Conservation (phyloP, 2,329 filamentous ascomycete species). For the Aspergillus sp. region DNA sequence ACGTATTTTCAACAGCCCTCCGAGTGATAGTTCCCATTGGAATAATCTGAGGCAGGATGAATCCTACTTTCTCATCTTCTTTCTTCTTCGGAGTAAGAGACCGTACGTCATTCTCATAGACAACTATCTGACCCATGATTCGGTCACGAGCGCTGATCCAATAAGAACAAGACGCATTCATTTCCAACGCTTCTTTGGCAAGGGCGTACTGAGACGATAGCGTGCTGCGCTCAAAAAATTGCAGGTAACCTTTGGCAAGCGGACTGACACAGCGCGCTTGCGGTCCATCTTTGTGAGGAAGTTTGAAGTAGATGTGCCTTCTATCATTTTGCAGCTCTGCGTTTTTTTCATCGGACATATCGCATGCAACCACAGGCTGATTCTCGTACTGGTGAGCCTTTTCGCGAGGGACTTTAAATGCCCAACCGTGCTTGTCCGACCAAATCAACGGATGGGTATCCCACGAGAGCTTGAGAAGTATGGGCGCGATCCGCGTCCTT, state of each 20-base stretch:
- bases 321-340: constrained; percentile 64
- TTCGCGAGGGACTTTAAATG: constrained; percentile 70
- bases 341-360: constrained; percentile 74
- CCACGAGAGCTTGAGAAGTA: constrained; percentile 83
- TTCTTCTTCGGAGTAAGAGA: constrained; percentile 17
- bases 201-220: constrained; percentile 85
- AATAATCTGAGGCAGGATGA: constrained; percentile 91
- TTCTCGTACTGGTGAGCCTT: constrained; percentile 66
- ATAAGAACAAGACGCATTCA: constrained; percentile 98
- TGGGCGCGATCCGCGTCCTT: constrained; percentile 79
- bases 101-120: constrained; percentile 69
- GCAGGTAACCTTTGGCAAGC: constrained; percentile 84
- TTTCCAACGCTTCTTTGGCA: constrained; percentile 91
- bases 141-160: constrained; percentile 96
- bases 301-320: constrained; percentile 75
- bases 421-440: constrained; percentile 93
- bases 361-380: constrained; percentile 71
- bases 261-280: constrained; percentile 80
- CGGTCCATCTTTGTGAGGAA: constrained; percentile 95
- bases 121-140: constrained; percentile 92
- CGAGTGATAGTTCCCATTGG: constrained; percentile 98
- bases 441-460: constrained; percentile 86
- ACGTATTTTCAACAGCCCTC: constrained; percentile 93
- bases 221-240: constrained; percentile 86
- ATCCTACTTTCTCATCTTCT: constrained; percentile 59